A percentile compares a stretch with the other conserved stretches of the same genome.
phyloP scores from a whole-genome alignment of 148 eudicot species.

The Suaeda aralocaspica region DNA sequence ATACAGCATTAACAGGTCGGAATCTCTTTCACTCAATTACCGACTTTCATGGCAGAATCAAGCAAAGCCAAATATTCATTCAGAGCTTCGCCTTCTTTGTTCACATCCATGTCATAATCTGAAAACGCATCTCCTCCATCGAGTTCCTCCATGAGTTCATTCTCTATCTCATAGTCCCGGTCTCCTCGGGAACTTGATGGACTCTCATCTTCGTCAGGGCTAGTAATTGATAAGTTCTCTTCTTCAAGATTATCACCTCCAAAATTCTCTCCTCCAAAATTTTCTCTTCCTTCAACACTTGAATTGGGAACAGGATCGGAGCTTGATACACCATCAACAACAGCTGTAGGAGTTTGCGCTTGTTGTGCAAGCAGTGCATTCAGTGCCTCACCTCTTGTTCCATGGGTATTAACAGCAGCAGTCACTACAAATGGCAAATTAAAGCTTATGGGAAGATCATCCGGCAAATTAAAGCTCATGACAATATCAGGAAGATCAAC shows the following conservation, averaged over 20 bases:
- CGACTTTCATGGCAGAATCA: slow-evolving; percentile 30
- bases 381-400: slow-evolving; percentile 44
- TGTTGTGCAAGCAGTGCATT: slow-evolving; percentile 36
- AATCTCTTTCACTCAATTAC: slow-evolving; percentile 9
- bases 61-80: slow-evolving; percentile 68
- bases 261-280: too few species aligned
- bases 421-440: slow-evolving; percentile 33
- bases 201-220: slow-evolving; percentile 17
- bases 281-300: slow-evolving; percentile 14
- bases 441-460: too few species aligned
- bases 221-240: slow-evolving; percentile 15
- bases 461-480: background rate
- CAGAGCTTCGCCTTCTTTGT: slow-evolving; percentile 87
- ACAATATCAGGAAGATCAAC: background rate
- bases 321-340: slow-evolving; percentile 15
- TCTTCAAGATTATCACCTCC: too few species aligned
- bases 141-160: slow-evolving; percentile 53
- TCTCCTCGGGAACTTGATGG: slow-evolving; percentile 33
- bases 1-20: slow-evolving; percentile 3
- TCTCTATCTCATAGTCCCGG: slow-evolving; percentile 80
- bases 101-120: slow-evolving; percentile 88
- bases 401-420: slow-evolving; percentile 42
- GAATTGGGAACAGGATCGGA: slow-evolving; percentile 12
- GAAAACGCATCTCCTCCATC: slow-evolving; percentile 55
- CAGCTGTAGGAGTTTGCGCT: slow-evolving; percentile 12